Conservation (phyloP, 305 asterid genomes). For the Fraxinus baroniana region DNA sequence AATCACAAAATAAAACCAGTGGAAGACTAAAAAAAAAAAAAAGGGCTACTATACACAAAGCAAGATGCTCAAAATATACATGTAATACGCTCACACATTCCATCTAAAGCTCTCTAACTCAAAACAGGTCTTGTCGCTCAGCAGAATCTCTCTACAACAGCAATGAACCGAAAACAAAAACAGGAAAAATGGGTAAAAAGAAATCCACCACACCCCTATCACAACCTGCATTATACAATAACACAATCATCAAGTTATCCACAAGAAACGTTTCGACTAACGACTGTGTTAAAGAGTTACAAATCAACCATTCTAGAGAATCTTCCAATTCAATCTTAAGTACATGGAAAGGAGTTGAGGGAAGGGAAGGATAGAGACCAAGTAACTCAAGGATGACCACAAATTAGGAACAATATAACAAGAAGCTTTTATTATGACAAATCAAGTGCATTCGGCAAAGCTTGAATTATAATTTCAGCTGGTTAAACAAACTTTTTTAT, state of each 20-base stretch:
- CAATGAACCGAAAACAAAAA: slow-evolving; percentile 44
- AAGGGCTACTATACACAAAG: slow-evolving; percentile 46
- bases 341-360: not conserved
- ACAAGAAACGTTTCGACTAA: not conserved
- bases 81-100: slow-evolving; percentile 31
- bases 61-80: slow-evolving; percentile 51
- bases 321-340: not conserved
- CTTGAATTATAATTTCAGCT: not conserved
- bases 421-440: not conserved
- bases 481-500: no score
- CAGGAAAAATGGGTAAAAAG: slow-evolving; percentile 51
- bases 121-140: slow-evolving; percentile 29
- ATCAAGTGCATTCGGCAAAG: not conserved
- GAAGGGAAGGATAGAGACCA: not conserved
- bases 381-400: not conserved
- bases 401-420: not conserved
- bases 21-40: slow-evolving; percentile 3
- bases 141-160: slow-evolving; percentile 42
- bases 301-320: not conserved
- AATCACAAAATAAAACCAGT: not conserved
- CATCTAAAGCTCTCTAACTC: slow-evolving; percentile 37
- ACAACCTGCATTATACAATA: slow-evolving; percentile 45
- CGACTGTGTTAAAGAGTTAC: not conserved
- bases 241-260: slow-evolving; percentile 23
- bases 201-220: slow-evolving; percentile 35